Conservation (phyloP, 805 yeast species). For the Candida silvicultrix region DNA sequence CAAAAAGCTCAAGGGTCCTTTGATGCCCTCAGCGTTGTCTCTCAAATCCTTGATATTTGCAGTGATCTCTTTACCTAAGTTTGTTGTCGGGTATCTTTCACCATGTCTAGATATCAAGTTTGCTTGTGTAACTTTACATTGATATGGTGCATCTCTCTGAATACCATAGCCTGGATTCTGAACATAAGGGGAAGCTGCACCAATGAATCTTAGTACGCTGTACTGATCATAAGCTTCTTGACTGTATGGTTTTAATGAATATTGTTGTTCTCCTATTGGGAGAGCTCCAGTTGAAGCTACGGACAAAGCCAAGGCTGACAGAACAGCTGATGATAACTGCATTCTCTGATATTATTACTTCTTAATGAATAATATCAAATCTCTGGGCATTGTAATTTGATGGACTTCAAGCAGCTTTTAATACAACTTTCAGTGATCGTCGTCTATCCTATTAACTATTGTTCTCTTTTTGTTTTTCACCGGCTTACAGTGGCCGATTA, state of each 20-base stretch:
- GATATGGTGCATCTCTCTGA: slow-evolving; percentile 43
- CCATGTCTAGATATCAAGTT: slow-evolving; percentile 50
- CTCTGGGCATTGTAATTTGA: too few species aligned
- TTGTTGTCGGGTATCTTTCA: slow-evolving; percentile 42
- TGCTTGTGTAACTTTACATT: slow-evolving; percentile 49
- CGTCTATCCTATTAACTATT: too few species aligned
- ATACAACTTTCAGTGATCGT: too few species aligned
- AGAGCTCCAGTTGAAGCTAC: not conserved
- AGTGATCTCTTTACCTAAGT: slow-evolving; percentile 29
- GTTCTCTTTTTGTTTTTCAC: too few species aligned
- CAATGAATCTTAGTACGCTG: slow-evolving; percentile 40
- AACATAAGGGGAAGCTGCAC: slow-evolving; percentile 47
- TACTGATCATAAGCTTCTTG: slow-evolving; percentile 34
- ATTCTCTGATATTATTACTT: too few species aligned
- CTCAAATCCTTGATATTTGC: not conserved
- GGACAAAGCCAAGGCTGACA: not conserved
- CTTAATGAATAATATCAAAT: too few species aligned
- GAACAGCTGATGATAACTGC: not conserved
- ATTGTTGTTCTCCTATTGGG: not conserved
- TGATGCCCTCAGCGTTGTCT: slow-evolving; percentile 11
- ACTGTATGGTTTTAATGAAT: slow-evolving; percentile 13
- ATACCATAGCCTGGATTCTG: slow-evolving; percentile 47
- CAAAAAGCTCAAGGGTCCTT: slow-evolving; percentile 15
- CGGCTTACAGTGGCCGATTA: too few species aligned
- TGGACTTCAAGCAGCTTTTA: too few species aligned